phyloP scores from a whole-genome alignment of 257 asterid genomes.

The Linderniella brevidens region DNA sequence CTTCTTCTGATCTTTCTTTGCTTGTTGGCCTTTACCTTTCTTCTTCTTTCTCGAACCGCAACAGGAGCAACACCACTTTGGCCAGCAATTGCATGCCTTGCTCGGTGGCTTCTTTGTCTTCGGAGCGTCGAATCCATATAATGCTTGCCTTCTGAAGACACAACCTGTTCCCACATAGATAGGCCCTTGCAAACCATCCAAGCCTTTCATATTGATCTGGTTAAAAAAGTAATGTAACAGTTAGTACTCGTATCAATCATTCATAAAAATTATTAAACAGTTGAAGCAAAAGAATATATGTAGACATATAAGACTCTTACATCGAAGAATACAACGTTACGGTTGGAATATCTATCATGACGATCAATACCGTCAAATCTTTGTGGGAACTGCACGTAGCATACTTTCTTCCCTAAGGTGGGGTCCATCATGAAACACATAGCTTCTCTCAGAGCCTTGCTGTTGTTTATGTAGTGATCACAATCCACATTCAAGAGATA shows the following conservation, averaged over 20 bases:
- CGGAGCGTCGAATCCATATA: slow-evolving; percentile 79
- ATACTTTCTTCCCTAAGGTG: slow-evolving; percentile 64
- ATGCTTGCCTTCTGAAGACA: slow-evolving; percentile 82
- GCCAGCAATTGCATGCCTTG: slow-evolving; percentile 86
- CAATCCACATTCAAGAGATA: slow-evolving; percentile 80
- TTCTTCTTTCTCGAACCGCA: slow-evolving; percentile 41
- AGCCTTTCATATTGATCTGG: slow-evolving; percentile 93
- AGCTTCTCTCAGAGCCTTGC: slow-evolving; percentile 86
- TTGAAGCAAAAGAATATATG: background rate
- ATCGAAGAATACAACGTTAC: slow-evolving; percentile 81
- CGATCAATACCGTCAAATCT: slow-evolving; percentile 89
- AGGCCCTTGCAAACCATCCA: slow-evolving; percentile 96
- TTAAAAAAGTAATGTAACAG: slow-evolving; percentile 11
- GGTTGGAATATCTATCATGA: slow-evolving; percentile 80
- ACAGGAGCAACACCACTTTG: slow-evolving; percentile 63
- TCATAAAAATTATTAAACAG: background rate
- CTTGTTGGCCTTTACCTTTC: slow-evolving; percentile 44
- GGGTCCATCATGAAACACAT: slow-evolving; percentile 99
- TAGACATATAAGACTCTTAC: slow-evolving; percentile 24
- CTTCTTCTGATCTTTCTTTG: slow-evolving; percentile 42
- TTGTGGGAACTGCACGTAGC: slow-evolving; percentile 90
- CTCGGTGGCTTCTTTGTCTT: slow-evolving; percentile 57
- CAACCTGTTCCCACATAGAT: slow-evolving; percentile 91
- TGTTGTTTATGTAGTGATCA: slow-evolving; percentile 85
- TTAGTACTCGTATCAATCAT: background rate